phyloP scores from a whole-genome alignment of 306 rosid species.

The Prunus mira region DNA sequence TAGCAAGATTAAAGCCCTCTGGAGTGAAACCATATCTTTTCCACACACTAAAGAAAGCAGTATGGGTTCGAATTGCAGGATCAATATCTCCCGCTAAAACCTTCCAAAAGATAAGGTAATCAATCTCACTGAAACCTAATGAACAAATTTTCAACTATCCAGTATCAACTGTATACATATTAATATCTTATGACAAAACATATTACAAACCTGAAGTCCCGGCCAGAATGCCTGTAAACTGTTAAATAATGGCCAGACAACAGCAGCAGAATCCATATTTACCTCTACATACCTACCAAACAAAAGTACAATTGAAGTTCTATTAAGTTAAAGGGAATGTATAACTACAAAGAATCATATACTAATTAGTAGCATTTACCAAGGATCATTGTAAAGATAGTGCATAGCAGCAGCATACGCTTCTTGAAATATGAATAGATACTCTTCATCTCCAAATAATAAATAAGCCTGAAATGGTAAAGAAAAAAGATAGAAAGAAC shows the following conservation, averaged over 20 bases:
- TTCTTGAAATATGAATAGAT: slow-evolving; percentile 91
- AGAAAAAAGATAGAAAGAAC: slow-evolving; percentile 3
- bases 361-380: slow-evolving; percentile 62
- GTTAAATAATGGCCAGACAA: slow-evolving; percentile 96
- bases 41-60: slow-evolving; percentile 97
- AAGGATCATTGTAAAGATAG: slow-evolving; percentile 86
- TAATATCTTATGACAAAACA: slow-evolving; percentile 7
- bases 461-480: slow-evolving; percentile 75
- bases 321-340: slow-evolving; percentile 14
- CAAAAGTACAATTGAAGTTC: slow-evolving; percentile 18
- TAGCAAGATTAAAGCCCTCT: slow-evolving; percentile 95
- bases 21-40: slow-evolving; percentile 96
- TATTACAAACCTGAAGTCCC: slow-evolving; percentile 84
- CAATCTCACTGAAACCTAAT: slow-evolving; percentile 19
- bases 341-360: slow-evolving; percentile 30
- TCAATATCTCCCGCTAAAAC: slow-evolving; percentile 93
- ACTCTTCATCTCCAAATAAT: slow-evolving; percentile 94
- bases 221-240: slow-evolving; percentile 99
- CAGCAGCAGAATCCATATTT: slow-evolving; percentile 94
- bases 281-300: slow-evolving; percentile 89
- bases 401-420: slow-evolving; percentile 97
- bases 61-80: slow-evolving; percentile 94
- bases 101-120: slow-evolving; percentile 48
- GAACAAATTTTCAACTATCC: slow-evolving; percentile 15
- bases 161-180: slow-evolving; percentile 18